phyloP scores from a whole-genome alignment of 305 asterid genomes.

The Rubia occidens region DNA sequence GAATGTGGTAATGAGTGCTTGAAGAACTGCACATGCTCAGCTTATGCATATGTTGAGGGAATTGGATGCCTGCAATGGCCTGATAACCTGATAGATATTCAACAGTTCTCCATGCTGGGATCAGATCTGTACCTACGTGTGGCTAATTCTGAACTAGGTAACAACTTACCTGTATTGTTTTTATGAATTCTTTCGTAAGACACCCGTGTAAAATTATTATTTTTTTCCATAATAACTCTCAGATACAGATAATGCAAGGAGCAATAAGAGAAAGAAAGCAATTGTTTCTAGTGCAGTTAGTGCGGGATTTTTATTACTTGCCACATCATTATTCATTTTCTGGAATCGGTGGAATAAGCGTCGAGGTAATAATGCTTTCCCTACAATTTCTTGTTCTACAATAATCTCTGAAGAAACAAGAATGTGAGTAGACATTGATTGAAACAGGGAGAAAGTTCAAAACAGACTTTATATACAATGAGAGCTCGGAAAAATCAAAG shows the following conservation, averaged over 20 bases:
- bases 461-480: background rate
- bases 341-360: background rate
- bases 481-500: background rate
- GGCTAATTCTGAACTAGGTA: background rate
- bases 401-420: background rate
- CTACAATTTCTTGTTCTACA: background rate
- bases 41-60: background rate
- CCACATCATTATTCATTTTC: background rate
- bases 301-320: background rate
- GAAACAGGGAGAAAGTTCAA: background rate
- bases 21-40: background rate
- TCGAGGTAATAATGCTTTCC: background rate
- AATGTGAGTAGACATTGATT: background rate
- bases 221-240: too few relatives aligned
- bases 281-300: background rate
- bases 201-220: too few relatives aligned
- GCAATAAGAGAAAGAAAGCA: background rate
- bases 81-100: background rate
- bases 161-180: background rate
- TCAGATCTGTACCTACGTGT: background rate
- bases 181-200: too few relatives aligned
- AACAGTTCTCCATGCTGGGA: background rate
- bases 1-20: conserved; percentile 1
- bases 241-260: background rate
- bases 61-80: background rate